Evolutionary conservation across 805 yeast species (phyloP), one percentile per base, ranked within the genome.

Genomic region (Candida railenensis): DNA sequence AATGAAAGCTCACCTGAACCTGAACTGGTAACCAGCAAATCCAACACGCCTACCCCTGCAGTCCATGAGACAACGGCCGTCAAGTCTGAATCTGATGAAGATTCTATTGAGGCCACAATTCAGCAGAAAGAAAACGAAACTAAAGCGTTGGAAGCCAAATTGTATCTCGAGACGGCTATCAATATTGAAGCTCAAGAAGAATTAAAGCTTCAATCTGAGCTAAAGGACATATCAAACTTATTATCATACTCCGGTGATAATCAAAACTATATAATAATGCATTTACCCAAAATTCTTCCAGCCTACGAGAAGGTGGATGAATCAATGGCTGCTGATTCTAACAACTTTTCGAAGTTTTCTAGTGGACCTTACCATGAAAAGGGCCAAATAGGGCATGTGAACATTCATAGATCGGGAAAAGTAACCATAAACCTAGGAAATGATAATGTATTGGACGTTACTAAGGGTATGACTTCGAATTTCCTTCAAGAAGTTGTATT

Each of bases 351-450:
- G 28, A 43, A 43, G 14, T 34, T 34, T 11, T 42, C 45, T 3
- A 11, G 28, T n/a, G 40, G 40, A 8, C 39, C 45, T 8, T 34
- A 42, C 34, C 53, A 50, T 12, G 43, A 44, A 3, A 53, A 52
- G 8, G 97, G 97, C 1, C 73, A 73, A 45, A 74, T 89, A 34
- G 97, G 97, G 4, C 73, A 78, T 8, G 58, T 92, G 30, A 79
- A 92, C 46, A 73, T 84, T 40, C 97, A 91, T 62, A 80, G 83
- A 57, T 88, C 96, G 1, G 98, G 98, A 2, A 87, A 80, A 59
- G 63, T 89, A 18, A 76, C 95, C 3, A 77, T 91, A 63, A 77
- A 81, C 49, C 68, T 92, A 34, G 96, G 96, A 12, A 78, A 81
- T 43, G 78, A 81, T 5, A 73, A 78, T 2, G 77, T 83, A 75